Evolutionary conservation across 2,329 filamentous ascomycete genomes (phyloP), one percentile per base, ranked within the genome.

Genomic region (Clonostachys rosea): DNA sequence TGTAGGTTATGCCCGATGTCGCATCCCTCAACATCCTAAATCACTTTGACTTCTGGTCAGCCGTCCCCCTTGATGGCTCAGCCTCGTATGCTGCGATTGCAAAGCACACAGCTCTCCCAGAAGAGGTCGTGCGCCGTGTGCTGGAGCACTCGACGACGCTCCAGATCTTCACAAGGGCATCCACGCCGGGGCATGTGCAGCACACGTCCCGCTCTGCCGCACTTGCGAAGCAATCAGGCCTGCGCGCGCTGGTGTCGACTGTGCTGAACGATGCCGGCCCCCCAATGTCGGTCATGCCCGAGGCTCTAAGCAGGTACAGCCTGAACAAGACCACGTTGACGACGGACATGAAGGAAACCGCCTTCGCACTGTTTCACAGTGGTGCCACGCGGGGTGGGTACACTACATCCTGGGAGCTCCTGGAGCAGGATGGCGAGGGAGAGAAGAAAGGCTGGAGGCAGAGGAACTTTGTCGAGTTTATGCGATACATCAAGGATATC

Each of bases 41-140:
- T 55, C 62, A 73, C 51, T 78, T 78, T 55, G 61, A 78, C 53
- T 76, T 79, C 54, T 78, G 73, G 71, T 61, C 65, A 11, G 68
- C 71, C 6, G 73, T 80, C 6, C 74, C 76, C 4, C 45, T 77
- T 1, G 61, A 70, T 20, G 72, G 71, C 14, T 62, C 66, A 5
- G 71, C 73, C 7, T 69, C 71, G 4, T 69, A 69, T 46, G 50
- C 56, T 5, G 66, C 70, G 11, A 68, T 75, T 16, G 62, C 70
- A 14, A 52, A 61, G 30, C 56, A 63, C 33, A 61, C 63, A 3
- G 54, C 57, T 14, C 66, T 73, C 5, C 70, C 70, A 0, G 53
- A 61, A 34, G 66, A 68, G 24, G 64, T 70, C 16, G 67, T 65
- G 34, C 54, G 56, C 24, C 66, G 69, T 16, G 50, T 72, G 18